Conservation (phyloP, 2,329 filamentous ascomycete genomes). For the Leptodontidium sp. region DNA sequence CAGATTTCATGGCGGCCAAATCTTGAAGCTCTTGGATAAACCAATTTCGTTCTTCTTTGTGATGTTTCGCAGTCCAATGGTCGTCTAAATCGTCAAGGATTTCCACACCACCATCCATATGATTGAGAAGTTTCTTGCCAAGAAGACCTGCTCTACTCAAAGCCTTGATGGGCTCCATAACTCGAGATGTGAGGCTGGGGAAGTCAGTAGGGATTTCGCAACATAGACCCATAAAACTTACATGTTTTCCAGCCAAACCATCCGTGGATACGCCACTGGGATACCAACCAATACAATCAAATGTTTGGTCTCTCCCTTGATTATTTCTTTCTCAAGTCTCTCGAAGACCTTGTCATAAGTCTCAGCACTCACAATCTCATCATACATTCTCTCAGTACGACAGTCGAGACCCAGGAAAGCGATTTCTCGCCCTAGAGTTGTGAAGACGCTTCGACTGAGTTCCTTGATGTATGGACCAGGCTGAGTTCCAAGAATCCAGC, state of each 20-base stretch:
- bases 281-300: slow-evolving; percentile 87
- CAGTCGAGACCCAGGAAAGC: slow-evolving; percentile 89
- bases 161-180: slow-evolving; percentile 90
- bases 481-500: slow-evolving; percentile 82
- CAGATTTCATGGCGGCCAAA: slow-evolving; percentile 88
- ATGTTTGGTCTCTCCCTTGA: slow-evolving; percentile 87
- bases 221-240: slow-evolving; percentile 50
- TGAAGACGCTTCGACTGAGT: slow-evolving; percentile 83
- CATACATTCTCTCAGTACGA: slow-evolving; percentile 85
- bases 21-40: slow-evolving; percentile 93
- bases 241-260: slow-evolving; percentile 78
- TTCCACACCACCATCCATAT: slow-evolving; percentile 90
- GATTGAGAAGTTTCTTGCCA: slow-evolving; percentile 80
- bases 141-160: slow-evolving; percentile 83
- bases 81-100: slow-evolving; percentile 93
- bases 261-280: slow-evolving; percentile 80
- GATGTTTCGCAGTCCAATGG: slow-evolving; percentile 96
- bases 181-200: slow-evolving; percentile 77
- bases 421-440: slow-evolving; percentile 80
- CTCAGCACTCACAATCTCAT: slow-evolving; percentile 80
- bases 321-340: slow-evolving; percentile 81
- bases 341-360: slow-evolving; percentile 91
- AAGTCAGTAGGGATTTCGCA: slow-evolving; percentile 45
- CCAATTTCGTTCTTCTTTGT: slow-evolving; percentile 88
- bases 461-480: slow-evolving; percentile 93